These are phyloP conservation scores for Boletus eberwhitei DNA, from an alignment of 768 basidiomycete species.

Conservation along the genomic window DNA sequence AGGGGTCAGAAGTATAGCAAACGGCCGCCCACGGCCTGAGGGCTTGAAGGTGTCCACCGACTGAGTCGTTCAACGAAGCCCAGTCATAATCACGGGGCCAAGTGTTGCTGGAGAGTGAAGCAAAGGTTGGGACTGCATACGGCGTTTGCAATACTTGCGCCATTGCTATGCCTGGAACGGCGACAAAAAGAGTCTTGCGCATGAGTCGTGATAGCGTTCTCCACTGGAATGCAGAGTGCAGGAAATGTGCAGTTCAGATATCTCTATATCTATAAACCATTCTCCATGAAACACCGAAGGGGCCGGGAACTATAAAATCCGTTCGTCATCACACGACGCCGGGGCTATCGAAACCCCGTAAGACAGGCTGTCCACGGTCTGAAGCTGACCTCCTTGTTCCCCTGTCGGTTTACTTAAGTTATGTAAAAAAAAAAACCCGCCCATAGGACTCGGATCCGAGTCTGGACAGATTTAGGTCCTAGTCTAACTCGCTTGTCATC, in stretches of 20 bases:
- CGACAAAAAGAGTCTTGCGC: background rate
- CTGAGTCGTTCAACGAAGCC: constrained; percentile 12
- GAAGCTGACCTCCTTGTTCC: too few relatives aligned
- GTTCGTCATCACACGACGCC: too few relatives aligned
- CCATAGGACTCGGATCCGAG: too few relatives aligned
- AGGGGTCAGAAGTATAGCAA: constrained; percentile 20
- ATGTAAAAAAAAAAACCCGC: too few relatives aligned
- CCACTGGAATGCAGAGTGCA: too few relatives aligned
- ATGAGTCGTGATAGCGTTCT: background rate
- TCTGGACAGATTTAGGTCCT: too few relatives aligned
- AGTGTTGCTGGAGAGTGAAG: background rate
- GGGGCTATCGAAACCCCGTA: too few relatives aligned
- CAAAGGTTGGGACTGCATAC: constrained; percentile 4
- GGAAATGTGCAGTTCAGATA: background rate
- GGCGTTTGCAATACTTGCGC: background rate
- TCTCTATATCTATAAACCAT: background rate
- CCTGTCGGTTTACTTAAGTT: too few relatives aligned
- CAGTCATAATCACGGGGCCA: constrained; percentile 12
- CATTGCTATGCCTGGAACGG: background rate
- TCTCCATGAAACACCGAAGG: background rate
- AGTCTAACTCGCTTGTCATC: too few relatives aligned
- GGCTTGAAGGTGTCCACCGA: constrained; percentile 16
- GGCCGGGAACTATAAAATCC: too few relatives aligned
- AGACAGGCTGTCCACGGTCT: too few relatives aligned
- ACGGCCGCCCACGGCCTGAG: constrained; percentile 23